phyloP scores from a whole-genome alignment of 192 early-diverging fungal genomes.

The Glomus cerebriforme region DNA sequence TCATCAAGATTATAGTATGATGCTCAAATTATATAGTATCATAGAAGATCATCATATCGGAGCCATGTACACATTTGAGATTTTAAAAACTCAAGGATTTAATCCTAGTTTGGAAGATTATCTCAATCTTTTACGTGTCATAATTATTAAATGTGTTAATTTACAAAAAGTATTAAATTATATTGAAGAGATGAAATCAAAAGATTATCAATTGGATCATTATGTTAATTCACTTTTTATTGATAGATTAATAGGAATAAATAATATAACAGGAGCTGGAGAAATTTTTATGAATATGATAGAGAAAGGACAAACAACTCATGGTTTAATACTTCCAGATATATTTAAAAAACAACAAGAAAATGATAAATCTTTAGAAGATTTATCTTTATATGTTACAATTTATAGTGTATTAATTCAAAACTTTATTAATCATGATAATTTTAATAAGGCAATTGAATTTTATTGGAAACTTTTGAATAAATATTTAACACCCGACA shows the following conservation, averaged over 20 bases:
- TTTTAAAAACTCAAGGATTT: background rate
- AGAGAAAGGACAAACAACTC: background rate
- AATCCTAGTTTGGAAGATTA: background rate
- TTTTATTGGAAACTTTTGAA: conserved; percentile 5
- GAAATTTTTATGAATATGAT: background rate
- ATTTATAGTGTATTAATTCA: conserved; percentile 15
- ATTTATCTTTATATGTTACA: background rate
- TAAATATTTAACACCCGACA: background rate
- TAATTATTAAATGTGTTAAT: background rate
- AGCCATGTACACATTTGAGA: background rate
- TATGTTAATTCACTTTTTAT: background rate
- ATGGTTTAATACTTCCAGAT: background rate
- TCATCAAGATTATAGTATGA: background rate
- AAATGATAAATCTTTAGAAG: background rate
- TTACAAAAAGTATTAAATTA: background rate
- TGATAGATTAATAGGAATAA: background rate
- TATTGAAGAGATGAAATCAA: background rate
- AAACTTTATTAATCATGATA: conserved; percentile 1
- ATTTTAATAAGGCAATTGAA: background rate
- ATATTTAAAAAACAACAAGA: background rate
- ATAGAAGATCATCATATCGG: conserved; percentile 5
- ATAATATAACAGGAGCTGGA: background rate
- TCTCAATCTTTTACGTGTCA: background rate
- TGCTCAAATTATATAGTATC: background rate
- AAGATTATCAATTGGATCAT: background rate